Conservation (phyloP, 306 rosid species). For the Trifolium pratense region DNA sequence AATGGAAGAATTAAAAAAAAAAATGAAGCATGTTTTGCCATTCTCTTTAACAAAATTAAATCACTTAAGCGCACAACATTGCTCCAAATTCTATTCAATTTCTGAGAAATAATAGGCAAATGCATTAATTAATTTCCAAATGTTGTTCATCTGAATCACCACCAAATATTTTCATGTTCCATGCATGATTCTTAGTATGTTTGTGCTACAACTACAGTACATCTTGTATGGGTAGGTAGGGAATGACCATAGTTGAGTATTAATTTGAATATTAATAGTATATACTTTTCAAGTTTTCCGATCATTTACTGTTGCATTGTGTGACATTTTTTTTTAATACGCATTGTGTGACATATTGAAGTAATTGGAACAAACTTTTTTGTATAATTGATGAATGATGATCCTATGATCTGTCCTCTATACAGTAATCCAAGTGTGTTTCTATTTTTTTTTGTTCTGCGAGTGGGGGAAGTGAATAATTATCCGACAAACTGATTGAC, state of each 20-base stretch:
- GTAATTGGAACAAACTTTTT: too few species aligned
- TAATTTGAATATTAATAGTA: not conserved
- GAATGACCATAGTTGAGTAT: not conserved
- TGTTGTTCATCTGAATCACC: conserved; percentile 6
- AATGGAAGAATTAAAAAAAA: not conserved
- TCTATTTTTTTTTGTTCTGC: not conserved
- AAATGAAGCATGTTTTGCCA: not conserved
- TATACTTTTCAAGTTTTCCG: not conserved
- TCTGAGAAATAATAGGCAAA: conserved; percentile 13
- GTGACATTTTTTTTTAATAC: too few species aligned
- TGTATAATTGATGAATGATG: not conserved
- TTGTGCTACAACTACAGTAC: not conserved
- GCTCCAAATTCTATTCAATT: conserved; percentile 6
- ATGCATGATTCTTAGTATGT: conserved; percentile 27
- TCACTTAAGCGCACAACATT: not conserved
- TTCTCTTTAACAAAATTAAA: not conserved
- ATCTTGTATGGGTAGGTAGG: not conserved
- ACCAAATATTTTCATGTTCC: conserved; percentile 11
- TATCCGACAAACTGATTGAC: not conserved
- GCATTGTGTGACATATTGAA: not conserved
- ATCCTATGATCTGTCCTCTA: not conserved
- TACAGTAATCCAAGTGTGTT: not conserved
- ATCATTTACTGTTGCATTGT: not conserved
- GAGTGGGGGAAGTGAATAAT: not conserved
- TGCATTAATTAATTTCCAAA: conserved; percentile 16